Conservation (phyloP, 306 rosid genomes). For the Quercus agrifolia region DNA sequence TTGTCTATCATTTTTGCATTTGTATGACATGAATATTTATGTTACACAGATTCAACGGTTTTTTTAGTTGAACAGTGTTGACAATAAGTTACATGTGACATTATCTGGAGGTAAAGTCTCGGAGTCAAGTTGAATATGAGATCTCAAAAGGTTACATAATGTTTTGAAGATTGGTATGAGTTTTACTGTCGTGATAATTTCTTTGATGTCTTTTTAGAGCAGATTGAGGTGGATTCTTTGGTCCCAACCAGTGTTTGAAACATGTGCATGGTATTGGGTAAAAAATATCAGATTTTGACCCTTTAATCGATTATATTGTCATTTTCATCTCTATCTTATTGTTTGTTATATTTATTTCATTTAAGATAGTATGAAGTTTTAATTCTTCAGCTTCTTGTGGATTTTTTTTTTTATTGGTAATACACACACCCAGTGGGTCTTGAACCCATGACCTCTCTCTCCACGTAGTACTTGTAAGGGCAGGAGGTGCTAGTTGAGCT, state of each 20-base stretch:
- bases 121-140: background rate
- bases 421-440: too few species aligned
- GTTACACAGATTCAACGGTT: background rate
- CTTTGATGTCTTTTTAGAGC: background rate
- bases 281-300: background rate
- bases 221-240: background rate
- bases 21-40: background rate
- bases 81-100: background rate
- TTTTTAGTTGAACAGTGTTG: background rate
- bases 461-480: too few species aligned
- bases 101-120: background rate
- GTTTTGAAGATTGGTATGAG: too few species aligned
- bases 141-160: background rate
- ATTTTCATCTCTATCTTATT: background rate
- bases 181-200: too few species aligned
- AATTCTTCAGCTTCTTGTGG: background rate
- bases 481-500: too few species aligned
- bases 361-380: background rate
- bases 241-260: background rate
- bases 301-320: background rate
- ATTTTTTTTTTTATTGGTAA: too few species aligned
- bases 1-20: background rate
- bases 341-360: background rate
- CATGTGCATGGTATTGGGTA: background rate
- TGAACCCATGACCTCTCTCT: too few species aligned